These are phyloP conservation scores for Suillus spraguei DNA, from an alignment of 768 basidiomycete species.

Conservation along the genomic window DNA sequence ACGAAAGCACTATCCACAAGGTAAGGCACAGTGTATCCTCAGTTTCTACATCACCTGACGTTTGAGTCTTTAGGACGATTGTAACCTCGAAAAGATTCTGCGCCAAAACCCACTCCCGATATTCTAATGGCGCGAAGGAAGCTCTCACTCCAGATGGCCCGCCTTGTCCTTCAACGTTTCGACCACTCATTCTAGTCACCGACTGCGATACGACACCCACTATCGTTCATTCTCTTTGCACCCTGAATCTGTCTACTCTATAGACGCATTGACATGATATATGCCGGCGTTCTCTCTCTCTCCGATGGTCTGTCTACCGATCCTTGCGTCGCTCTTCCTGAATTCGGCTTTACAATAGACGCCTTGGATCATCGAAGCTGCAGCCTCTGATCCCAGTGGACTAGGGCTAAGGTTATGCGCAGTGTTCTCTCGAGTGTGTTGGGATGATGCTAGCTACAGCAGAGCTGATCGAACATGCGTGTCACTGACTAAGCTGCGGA, in stretches of 20 bases:
- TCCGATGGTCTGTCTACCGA: neutral
- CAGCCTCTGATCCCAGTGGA: neutral
- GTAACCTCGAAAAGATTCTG: neutral
- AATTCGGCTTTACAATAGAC: neutral
- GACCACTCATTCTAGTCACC: neutral
- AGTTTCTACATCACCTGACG: neutral
- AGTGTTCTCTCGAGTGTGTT: no score
- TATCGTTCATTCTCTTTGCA: neutral
- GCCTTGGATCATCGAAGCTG: neutral
- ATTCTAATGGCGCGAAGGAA: neutral
- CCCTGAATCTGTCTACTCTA: neutral
- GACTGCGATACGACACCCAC: neutral
- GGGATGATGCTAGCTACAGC: no score
- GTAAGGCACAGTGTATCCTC: neutral
- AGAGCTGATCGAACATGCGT: no score
- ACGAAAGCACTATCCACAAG: neutral
- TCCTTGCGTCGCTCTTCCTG: neutral
- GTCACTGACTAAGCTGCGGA: no score
- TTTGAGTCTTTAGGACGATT: neutral
- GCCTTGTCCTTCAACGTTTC: neutral
- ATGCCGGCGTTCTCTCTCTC: neutral
- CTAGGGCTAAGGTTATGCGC: no score
- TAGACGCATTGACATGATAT: no score
- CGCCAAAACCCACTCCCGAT: neutral
- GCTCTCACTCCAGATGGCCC: neutral